phyloP scores from a whole-genome alignment of 2,329 filamentous ascomycete genomes.

The Calonectria hongkongensis region DNA sequence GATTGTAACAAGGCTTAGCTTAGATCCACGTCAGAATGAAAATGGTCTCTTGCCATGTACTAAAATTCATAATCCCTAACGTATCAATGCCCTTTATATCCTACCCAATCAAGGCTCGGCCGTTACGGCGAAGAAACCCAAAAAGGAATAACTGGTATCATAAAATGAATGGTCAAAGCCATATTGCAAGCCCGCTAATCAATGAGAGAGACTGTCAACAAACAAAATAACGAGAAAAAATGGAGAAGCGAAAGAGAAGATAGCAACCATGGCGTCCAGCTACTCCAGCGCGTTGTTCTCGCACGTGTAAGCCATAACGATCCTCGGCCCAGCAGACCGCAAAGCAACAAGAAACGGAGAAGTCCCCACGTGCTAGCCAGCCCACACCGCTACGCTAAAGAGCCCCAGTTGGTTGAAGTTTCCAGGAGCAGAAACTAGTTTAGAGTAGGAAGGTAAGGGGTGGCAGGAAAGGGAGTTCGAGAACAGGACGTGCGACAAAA shows the following conservation, averaged over 20 bases:
- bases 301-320: slow-evolving; percentile 11
- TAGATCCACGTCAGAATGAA: slow-evolving; percentile 42
- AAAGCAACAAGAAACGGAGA: neutral
- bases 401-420: slow-evolving; percentile 13
- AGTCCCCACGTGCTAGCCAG: slow-evolving; percentile 4
- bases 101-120: neutral
- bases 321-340: slow-evolving; percentile 5
- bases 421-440: slow-evolving; percentile 10
- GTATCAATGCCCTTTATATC: neutral
- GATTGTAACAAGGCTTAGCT: slow-evolving; percentile 19
- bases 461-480: neutral
- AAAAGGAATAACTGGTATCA: slow-evolving; percentile 29
- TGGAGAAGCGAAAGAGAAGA: neutral
- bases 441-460: neutral
- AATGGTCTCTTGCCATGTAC: slow-evolving; percentile 34
- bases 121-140: neutral
- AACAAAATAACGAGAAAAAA: neutral
- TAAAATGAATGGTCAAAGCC: slow-evolving; percentile 3
- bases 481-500: neutral
- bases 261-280: neutral
- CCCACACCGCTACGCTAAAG: slow-evolving; percentile 14
- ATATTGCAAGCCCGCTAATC: slow-evolving; percentile 3
- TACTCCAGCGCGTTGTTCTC: slow-evolving; percentile 1
- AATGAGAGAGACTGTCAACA: neutral
- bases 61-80: neutral